A percentile compares a stretch with the other conserved stretches of the same genome.
These are phyloP conservation scores for Acorus calamus DNA, from an alignment of 106 monocot genomes.

Conservation along the genomic window DNA sequence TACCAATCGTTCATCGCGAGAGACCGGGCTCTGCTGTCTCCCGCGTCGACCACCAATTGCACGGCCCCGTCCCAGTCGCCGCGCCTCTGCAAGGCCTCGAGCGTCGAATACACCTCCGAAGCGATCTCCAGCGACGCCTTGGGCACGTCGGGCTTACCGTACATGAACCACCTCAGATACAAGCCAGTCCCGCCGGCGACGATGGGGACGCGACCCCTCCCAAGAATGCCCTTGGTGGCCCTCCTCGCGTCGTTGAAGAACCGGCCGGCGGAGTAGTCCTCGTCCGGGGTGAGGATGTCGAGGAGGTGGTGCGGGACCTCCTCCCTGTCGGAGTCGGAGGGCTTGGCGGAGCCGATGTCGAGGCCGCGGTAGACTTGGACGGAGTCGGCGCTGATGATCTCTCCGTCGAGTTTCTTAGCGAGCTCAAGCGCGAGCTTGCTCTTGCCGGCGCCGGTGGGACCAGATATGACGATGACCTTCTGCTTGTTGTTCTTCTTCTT, in stretches of 20 bases:
- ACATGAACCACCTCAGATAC: conserved; percentile 83
- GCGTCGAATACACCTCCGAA: conserved; percentile 33
- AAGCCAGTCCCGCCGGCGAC: conserved; percentile 86
- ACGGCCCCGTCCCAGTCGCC: conserved; percentile 72
- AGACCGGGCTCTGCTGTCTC: conserved; percentile 46
- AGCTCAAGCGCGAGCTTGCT: conserved; percentile 53
- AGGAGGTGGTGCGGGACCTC: conserved; percentile 70
- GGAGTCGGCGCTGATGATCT: conserved; percentile 65
- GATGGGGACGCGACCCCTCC: conserved; percentile 46
- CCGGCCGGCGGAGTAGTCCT: conserved; percentile 71
- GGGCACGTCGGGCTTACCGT: conserved; percentile 83
- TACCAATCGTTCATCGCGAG: conserved; percentile 78
- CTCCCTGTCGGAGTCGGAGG: conserved; percentile 24
- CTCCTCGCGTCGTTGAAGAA: conserved; percentile 67
- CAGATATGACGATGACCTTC: conserved; percentile 66
- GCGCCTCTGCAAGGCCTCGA: conserved; percentile 31
- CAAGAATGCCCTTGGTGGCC: conserved; percentile 38
- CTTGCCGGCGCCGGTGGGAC: conserved; percentile 67
- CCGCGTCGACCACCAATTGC: conserved; percentile 52
- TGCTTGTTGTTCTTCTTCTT: conserved; percentile 15
- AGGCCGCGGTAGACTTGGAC: conserved; percentile 66
- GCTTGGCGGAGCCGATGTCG: conserved; percentile 64
- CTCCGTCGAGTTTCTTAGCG: conserved; percentile 45
- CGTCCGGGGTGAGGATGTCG: conserved; percentile 59
- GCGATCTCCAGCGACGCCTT: conserved; percentile 31